Percentiles rank a stretch among this genome's conserved stretches.
phyloP scores from a whole-genome alignment of 2,329 filamentous ascomycete species.

The Colletotrichum sp. region DNA sequence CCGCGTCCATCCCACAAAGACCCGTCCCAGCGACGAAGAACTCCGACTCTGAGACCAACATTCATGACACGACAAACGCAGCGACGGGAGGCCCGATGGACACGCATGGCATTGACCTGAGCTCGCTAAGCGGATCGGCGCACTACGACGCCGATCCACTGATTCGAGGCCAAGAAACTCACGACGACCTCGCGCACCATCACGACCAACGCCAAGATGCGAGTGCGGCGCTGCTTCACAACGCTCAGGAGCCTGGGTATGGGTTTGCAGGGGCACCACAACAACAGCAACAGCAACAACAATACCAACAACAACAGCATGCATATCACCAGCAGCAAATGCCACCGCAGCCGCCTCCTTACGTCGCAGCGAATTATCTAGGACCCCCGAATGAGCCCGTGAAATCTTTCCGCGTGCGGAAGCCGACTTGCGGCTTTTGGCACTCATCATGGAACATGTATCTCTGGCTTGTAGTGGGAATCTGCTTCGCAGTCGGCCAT shows the following conservation, averaged over 20 bases:
- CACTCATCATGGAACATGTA: constrained; percentile 40
- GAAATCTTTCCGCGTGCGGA: background rate
- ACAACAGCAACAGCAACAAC: background rate
- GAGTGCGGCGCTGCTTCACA: constrained; percentile 1
- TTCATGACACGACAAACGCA: background rate
- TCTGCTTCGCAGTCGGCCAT: constrained; percentile 36
- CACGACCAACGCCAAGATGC: constrained; percentile 8
- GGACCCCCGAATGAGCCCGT: background rate
- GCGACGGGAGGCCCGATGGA: constrained; percentile 6
- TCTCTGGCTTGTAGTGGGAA: constrained; percentile 34
- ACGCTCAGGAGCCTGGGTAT: background rate
- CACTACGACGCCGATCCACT: constrained; percentile 2
- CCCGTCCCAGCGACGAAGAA: background rate
- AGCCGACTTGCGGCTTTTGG: constrained; percentile 31
- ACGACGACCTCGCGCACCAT: background rate
- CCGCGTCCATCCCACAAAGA: background rate
- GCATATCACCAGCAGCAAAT: background rate
- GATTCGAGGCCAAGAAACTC: background rate
- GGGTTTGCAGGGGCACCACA: no score
- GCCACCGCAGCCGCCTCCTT: background rate
- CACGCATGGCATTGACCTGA: constrained; percentile 14
- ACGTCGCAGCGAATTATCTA: background rate
- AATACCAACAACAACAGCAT: background rate
- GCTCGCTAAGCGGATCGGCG: constrained; percentile 15
- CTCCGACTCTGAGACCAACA: background rate